Base-by-base conservation (phyloP, 2,329 filamentous ascomycete species). In the Cercospora sp. region DNA sequence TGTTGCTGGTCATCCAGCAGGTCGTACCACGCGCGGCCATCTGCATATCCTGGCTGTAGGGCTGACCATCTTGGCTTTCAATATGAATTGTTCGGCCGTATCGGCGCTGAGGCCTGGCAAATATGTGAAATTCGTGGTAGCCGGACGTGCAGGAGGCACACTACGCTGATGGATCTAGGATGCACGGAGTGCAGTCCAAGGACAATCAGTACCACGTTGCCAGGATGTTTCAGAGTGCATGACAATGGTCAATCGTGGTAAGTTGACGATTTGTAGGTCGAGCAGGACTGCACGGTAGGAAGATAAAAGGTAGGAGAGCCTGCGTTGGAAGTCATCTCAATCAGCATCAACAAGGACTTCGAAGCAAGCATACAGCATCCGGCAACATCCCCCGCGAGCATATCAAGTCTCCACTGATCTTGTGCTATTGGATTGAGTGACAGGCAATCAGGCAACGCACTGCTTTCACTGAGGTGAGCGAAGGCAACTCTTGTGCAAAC, bases 181-280 rank as follows among this genome's bases (percentile, higher is more conserved):
- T 65, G 66, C 60, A 26, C 49, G 26, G 37, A 61, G 32, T 49
- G 40, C 45, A 62, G 16, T 18, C 28, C 32, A 26, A 58, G 45
- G 60, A 69, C 70, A 72, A 72, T 69, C 67, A 72, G 70, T 71
- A 65, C 70, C 49, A 72, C 70, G 40, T 53, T 34, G 59, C 45
- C 51, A 51, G 37, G 45, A 26, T 49, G 67, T 71, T 69, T 68
- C 69, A 66, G 55, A 24, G n/a, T 24, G 65, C 61, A 49, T 66
- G 68, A 70, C 69, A 67, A 49, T 28, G 10, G 55, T 37, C 28
- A 28, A n/a, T 30, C 16, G 28, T 24, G 26, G 24, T 62, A 13
- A 16, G 60, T 37, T 10, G 24, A 32, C 24, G 40, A 53, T 30
- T 26, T 51, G 45, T 21, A 24, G 16, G 60, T 16, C 34, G 21